Percentiles rank a stretch among this genome's conserved stretches.
phyloP scores from a whole-genome alignment of 257 asterid genomes.

The Nicotiana tomentosiformis region DNA sequence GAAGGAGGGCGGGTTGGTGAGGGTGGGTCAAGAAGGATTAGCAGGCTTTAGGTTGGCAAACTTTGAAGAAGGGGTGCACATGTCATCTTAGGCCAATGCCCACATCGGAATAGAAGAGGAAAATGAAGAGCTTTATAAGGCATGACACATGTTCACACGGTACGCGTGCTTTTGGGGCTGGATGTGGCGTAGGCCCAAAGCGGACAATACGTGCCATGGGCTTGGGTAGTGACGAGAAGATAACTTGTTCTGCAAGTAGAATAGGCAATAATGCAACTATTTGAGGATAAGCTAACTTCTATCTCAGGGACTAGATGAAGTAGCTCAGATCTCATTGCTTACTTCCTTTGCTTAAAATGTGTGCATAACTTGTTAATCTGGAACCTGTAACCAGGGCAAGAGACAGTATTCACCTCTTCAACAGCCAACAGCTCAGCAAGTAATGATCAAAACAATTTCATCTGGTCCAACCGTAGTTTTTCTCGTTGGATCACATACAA shows the following conservation, averaged over 20 bases:
- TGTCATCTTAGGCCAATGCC: no score
- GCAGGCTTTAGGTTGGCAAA: no score
- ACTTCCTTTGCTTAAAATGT: background rate
- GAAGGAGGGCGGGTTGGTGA: no score
- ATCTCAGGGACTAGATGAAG: background rate
- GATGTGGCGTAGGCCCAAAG: no score
- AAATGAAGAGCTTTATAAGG: no score
- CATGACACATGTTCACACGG: no score
- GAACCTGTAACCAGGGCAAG: conserved; percentile 42
- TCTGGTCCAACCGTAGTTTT: conserved; percentile 66
- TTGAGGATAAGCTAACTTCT: background rate
- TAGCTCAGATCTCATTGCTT: background rate
- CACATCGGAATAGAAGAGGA: no score
- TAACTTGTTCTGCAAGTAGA: background rate
- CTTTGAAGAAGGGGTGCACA: no score
- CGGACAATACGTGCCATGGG: no score
- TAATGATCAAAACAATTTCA: conserved; percentile 57
- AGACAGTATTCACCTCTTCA: conserved; percentile 60
- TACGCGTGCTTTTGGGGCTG: no score
- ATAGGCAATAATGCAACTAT: background rate
- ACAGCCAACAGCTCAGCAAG: conserved; percentile 81
- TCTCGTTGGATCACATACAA: conserved; percentile 50
- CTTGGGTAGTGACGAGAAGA: no score
- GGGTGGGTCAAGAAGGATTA: no score
- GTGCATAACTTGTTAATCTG: background rate